Base-by-base conservation (phyloP, 495 filamentous ascomycete genomes). In the Xylaria venustula region DNA sequence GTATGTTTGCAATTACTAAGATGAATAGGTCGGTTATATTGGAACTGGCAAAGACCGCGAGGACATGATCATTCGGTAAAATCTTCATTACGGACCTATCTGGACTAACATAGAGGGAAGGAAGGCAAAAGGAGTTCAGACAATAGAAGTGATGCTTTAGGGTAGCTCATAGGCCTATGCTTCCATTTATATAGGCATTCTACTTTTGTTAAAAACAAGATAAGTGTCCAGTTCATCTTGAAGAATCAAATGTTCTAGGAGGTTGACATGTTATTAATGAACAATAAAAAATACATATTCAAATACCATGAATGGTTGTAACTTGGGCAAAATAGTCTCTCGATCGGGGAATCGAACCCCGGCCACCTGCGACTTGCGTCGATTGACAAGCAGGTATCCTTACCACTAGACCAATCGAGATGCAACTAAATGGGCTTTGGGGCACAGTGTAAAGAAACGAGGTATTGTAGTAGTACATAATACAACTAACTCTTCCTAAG, bases 31-130 rank as follows among this genome's bases (percentile, higher is more conserved):
- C 19, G 85, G 85, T 69, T 92, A 83, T 74, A 88, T 95, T 67
- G 91, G 91, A 14, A 90, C 88, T 9, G 91, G 91, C 8, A 91
- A 89, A 47, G 82, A 79, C 30, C 77, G 90, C 28, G 87, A 92
- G 40, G 69, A 70, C 55, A 75, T 77, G 73, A 73, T 77, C 32
- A 37, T 66, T 53, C 65, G 71, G 45, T 58, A 66, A 47, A 32
- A n/a, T 30, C 22, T 15, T 19, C n/a, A 23, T 22, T 60, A 23
- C 22, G 22, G 11, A 40, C 20, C 22, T 41, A 34, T 7, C 32
- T 19, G n/a, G 34, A 12, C 34, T 34, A 17, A 19, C 15, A 5
- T 52, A 34, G 5, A 34, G 30, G 52, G 34, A 52, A 9, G 15
- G 19, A n/a, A 14, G 25, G 36, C 3, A 25, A 60, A 51, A 36